phyloP scores from a whole-genome alignment of 2,329 filamentous ascomycete genomes.

The Septoria petroselini region DNA sequence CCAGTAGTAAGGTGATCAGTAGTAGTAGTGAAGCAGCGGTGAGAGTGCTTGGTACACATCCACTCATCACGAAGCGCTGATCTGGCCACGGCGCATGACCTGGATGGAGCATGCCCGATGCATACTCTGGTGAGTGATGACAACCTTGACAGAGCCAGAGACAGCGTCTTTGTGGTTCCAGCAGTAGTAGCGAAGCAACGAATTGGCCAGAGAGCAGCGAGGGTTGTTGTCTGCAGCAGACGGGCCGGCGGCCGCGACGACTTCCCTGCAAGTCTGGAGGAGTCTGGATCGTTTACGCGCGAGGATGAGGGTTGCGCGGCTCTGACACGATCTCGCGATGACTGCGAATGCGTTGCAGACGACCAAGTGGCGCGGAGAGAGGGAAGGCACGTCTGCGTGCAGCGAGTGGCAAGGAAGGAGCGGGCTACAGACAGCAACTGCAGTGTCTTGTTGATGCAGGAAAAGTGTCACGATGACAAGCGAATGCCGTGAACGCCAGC shows the following conservation, averaged over 20 bases:
- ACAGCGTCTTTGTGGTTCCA: background rate
- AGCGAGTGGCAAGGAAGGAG: background rate
- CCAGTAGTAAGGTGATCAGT: too few relatives aligned
- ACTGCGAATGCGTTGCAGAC: background rate
- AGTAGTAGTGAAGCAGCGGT: background rate
- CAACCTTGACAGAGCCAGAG: background rate
- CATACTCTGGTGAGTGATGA: too few relatives aligned
- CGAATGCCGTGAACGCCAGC: background rate
- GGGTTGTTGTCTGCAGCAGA: background rate
- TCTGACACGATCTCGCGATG: background rate
- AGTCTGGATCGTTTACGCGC: conserved; percentile 6
- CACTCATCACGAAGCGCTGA: background rate
- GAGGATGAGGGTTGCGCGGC: conserved; percentile 1
- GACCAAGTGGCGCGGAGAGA: background rate
- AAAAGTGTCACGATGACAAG: conserved; percentile 5
- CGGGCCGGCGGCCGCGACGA: conserved; percentile 1
- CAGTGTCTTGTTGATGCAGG: too few relatives aligned
- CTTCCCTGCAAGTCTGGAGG: background rate
- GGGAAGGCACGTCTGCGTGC: background rate
- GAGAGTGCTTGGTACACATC: background rate
- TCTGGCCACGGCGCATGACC: background rate
- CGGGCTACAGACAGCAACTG: background rate
- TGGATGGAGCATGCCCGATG: too few relatives aligned
- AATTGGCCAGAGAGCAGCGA: too few relatives aligned
- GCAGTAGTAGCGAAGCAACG: background rate